These are phyloP conservation scores for Metschnikowia kunwiensis DNA, from an alignment of 805 yeast species.

Conservation along the genomic window DNA sequence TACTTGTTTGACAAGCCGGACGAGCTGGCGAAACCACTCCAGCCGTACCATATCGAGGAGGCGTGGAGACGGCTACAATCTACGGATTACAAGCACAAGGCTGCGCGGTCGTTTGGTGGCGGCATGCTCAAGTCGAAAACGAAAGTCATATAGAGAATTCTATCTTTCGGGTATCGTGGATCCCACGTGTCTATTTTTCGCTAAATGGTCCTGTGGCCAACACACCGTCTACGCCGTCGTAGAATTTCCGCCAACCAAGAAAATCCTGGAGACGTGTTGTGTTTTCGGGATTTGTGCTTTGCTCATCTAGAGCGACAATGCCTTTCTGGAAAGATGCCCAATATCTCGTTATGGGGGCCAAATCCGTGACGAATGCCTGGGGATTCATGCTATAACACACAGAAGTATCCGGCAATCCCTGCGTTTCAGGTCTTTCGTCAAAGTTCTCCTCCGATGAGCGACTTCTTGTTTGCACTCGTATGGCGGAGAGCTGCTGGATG, in stretches of 20 bases:
- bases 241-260: slow-evolving; percentile 37
- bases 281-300: slow-evolving; percentile 11
- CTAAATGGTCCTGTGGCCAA: slow-evolving; percentile 15
- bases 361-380: slow-evolving; percentile 27
- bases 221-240: slow-evolving; percentile 18
- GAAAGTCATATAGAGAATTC: slow-evolving; percentile 36
- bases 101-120: slow-evolving; percentile 70
- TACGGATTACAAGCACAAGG: slow-evolving; percentile 52
- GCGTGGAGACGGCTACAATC: slow-evolving; percentile 83
- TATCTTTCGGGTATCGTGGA: too few relatives aligned
- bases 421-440: slow-evolving; percentile 16
- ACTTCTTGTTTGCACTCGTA: slow-evolving; percentile 21
- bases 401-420: slow-evolving; percentile 37
- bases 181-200: too few relatives aligned
- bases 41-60: slow-evolving; percentile 78
- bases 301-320: slow-evolving; percentile 23
- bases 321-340: slow-evolving; percentile 35
- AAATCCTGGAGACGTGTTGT: slow-evolving; percentile 25
- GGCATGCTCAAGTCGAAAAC: slow-evolving; percentile 56
- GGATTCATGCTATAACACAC: slow-evolving; percentile 24
- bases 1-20: slow-evolving; percentile 86
- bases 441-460: slow-evolving; percentile 10
- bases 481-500: slow-evolving; percentile 23
- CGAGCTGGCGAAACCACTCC: slow-evolving; percentile 71
- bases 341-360: slow-evolving; percentile 30